Evolutionary conservation across 257 asterid genomes (phyloP).

Genomic region (Apocynum venetum): DNA sequence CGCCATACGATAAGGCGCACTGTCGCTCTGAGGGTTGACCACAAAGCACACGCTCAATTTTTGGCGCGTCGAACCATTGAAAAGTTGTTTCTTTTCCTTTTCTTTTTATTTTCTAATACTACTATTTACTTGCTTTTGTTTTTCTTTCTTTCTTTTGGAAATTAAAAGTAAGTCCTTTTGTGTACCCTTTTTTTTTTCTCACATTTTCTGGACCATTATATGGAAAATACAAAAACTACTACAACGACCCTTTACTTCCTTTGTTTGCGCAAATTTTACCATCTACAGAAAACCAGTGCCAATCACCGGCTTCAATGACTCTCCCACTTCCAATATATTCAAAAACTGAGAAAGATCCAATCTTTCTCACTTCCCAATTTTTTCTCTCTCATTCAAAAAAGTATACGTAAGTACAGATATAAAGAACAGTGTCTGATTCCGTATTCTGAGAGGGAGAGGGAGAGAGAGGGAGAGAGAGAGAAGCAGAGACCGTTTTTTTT

Average conservation of each 20-base stretch:
- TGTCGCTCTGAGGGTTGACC: background rate
- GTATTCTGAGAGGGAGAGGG: background rate
- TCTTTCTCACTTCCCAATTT: background rate
- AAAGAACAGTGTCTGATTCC: background rate
- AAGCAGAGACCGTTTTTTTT: background rate
- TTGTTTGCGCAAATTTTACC: background rate
- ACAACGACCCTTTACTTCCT: background rate
- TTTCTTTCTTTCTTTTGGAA: background rate
- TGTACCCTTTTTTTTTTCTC: background rate
- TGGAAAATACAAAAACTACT: background rate
- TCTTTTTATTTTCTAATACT: background rate
- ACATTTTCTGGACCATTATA: constrained; percentile 2
- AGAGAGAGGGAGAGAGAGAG: background rate
- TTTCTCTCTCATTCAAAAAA: background rate
- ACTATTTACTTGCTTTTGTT: background rate
- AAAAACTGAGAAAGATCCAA: background rate
- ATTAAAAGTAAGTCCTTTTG: background rate
- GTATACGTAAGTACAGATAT: background rate
- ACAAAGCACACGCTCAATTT: constrained; percentile 2
- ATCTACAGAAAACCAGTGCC: background rate
- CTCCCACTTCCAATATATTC: background rate
- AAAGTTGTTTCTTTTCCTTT: background rate
- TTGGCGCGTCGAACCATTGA: constrained; percentile 13
- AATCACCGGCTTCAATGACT: constrained; percentile 21
- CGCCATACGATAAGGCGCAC: background rate